A percentile compares a stretch with the other conserved stretches of the same genome.
These are phyloP conservation scores for Simmondsia chinensis DNA, from an alignment of 148 eudicot genomes.

Conservation along the genomic window DNA sequence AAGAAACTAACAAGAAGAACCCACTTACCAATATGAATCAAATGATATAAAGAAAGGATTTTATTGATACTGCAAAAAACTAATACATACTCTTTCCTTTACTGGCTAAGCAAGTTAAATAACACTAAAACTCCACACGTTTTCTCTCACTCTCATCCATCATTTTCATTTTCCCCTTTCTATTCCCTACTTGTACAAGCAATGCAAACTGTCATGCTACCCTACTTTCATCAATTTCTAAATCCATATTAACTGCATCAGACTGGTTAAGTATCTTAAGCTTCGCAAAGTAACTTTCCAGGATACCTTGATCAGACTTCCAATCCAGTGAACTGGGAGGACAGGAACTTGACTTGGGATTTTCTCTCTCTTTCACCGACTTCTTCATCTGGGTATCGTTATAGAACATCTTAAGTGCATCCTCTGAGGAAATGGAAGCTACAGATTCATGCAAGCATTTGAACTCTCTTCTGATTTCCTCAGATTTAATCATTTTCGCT, in stretches of 20 bases:
- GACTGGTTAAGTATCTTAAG: conserved; percentile 36
- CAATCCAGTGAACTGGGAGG: conserved; percentile 6
- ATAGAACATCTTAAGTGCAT: conserved; percentile 54
- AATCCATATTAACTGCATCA: conserved; percentile 26
- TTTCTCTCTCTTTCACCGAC: conserved; percentile 6
- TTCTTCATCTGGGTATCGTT: conserved; percentile 24
- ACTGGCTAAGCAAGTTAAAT: not conserved
- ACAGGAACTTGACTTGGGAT: conserved; percentile 7
- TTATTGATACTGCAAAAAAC: not conserved
- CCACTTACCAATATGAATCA: too few relatives aligned
- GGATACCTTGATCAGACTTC: conserved; percentile 16
- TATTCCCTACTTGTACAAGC: too few relatives aligned
- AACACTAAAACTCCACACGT: too few relatives aligned
- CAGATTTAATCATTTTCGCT: conserved; percentile 40
- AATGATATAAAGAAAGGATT: not conserved
- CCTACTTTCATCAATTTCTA: conserved; percentile 7
- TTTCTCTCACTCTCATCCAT: too few relatives aligned
- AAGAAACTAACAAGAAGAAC: too few relatives aligned
- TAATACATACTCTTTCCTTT: not conserved
- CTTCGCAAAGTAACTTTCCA: conserved; percentile 30
- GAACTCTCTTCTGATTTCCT: conserved; percentile 39
- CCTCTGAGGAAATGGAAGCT: conserved; percentile 41
- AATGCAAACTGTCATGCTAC: conserved; percentile 5
- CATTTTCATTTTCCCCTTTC: too few relatives aligned
- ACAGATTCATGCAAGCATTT: conserved; percentile 41